A percentile compares a stretch with the other conserved stretches of the same genome.
Conservation (phyloP, 2,329 filamentous ascomycete genomes). For the Coniochaeta pulveracea region DNA sequence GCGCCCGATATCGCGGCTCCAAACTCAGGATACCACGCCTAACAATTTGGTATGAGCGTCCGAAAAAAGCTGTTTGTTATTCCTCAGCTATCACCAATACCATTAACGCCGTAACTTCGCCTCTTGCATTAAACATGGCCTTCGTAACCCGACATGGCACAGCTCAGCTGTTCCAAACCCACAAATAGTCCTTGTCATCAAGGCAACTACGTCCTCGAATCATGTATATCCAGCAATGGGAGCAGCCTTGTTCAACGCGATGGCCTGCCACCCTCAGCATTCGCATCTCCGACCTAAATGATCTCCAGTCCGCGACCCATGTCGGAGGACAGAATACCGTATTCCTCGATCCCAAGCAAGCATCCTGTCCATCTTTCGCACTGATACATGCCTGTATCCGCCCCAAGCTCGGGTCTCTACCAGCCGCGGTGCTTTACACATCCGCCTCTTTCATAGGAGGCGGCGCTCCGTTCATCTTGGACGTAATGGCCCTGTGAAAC, state of each 20-base stretch:
- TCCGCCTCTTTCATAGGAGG: conserved; percentile 25
- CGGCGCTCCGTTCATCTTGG: conserved; percentile 15
- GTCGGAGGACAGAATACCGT: conserved; percentile 3
- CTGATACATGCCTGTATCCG: conserved; percentile 1
- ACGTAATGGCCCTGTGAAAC: conserved; percentile 16
- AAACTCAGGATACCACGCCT: no score
- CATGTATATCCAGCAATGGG: no score
- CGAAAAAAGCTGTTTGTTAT: no score
- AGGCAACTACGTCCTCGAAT: no score
- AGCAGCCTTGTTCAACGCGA: conserved; percentile 6
- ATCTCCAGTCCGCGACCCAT: conserved; percentile 4
- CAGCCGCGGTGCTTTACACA: conserved; percentile 5
- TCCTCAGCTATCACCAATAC: no score
- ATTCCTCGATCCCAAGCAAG: conserved; percentile 10
- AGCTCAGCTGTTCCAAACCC: conserved; percentile 11
- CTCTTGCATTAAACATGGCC: no score
- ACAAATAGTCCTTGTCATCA: no score
- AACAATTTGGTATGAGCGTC: no score
- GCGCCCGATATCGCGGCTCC: no score
- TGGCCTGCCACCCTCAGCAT: conserved; percentile 7
- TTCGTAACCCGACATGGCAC: no score
- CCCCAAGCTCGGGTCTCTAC: conserved; percentile 3
- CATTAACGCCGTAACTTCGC: no score
- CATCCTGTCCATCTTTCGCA: conserved; percentile 9
- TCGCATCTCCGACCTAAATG: conserved; percentile 5